Base-by-base conservation (phyloP, 2,329 filamentous ascomycete genomes). In the Fusarium sp. region DNA sequence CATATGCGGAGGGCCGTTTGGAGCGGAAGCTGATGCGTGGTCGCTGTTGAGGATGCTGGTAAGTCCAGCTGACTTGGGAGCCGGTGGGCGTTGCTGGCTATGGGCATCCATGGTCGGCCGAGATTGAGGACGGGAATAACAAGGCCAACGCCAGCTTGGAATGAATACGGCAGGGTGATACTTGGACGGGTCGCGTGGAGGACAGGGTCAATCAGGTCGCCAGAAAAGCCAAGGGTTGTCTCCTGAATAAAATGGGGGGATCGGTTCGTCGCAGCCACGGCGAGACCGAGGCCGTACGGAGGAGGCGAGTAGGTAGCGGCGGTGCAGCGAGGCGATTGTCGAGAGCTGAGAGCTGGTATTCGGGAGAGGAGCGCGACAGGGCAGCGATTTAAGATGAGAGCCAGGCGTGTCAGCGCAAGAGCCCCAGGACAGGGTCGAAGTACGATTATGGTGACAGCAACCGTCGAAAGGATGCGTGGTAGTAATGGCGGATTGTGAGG, bases 31-130 rank as follows among this genome's bases (percentile, higher is more conserved):
- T 18, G 78, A 72, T 37, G 75, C 72, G 54, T 76, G 78, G 34
- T 83, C 82, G 67, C 82, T 82, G 72, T 84, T 84, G 34, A 84
- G 80, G 47, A 84, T 84, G 63, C 83, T 84, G 66, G 77, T 81
- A 60, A 84, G 77, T 57, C 83, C 83, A 37, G 82, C 83, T 59
- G 81, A 69, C 70, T 84, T 84, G 67, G 78, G 69, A 67, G 79
- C 75, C 63, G 77, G 76, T 59, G 67, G 76, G 62, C 77, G 75
- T 37, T 79, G 75, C 47, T 79, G 79, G 31, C 62, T 72, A 62
- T 79, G 77, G 62, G 74, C 58, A 50, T 81, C 80, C 78, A 81
- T 79, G 58, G 66, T 63, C 61, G 74, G 71, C 67, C 58, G 57
- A 56, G 29, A 52, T 45, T 22, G 47, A 64, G 13, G 47, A 68